Evolutionary conservation across 768 basidiomycete species (phyloP).

Genomic region (Pleurotus sapidus): DNA sequence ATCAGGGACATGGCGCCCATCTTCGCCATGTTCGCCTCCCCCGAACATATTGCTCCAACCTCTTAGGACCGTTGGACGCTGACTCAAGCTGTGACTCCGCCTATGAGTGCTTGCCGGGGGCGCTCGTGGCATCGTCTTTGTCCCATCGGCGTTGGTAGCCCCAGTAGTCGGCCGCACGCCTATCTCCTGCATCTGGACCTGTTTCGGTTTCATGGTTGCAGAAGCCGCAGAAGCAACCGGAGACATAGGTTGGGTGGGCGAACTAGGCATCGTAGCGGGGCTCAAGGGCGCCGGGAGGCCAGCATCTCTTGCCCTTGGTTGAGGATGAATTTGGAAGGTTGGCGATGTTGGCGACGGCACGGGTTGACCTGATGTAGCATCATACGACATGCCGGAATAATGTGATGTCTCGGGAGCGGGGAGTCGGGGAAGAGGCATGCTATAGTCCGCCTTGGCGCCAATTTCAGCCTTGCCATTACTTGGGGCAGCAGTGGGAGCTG

Average conservation of each 20-base stretch:
- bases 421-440: conserved; percentile 77
- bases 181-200: conserved; percentile 10
- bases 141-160: conserved; percentile 17
- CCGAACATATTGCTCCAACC: conserved; percentile 67
- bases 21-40: conserved; percentile 20
- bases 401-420: conserved; percentile 66
- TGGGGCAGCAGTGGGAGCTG: conserved; percentile 16
- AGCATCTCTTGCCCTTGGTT: conserved; percentile 66
- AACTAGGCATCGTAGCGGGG: neutral
- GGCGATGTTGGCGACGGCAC: conserved; percentile 60
- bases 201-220: conserved; percentile 19
- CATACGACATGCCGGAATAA: conserved; percentile 81
- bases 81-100: conserved; percentile 81
- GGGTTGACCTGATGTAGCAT: conserved; percentile 37
- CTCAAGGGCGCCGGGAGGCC: conserved; percentile 43
- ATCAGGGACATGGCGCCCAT: conserved; percentile 36
- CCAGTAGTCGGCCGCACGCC: neutral
- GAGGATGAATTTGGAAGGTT: conserved; percentile 50
- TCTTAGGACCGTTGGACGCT: conserved; percentile 57
- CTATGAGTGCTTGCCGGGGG: conserved; percentile 79
- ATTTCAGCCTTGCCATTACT: conserved; percentile 20
- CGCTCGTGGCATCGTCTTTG: conserved; percentile 48
- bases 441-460: conserved; percentile 62
- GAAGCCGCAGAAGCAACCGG: conserved; percentile 20
- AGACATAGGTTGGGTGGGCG: neutral